These are phyloP conservation scores for Fusarium albidum DNA, from an alignment of 2,329 filamentous ascomycete species.

Conservation along the genomic window DNA sequence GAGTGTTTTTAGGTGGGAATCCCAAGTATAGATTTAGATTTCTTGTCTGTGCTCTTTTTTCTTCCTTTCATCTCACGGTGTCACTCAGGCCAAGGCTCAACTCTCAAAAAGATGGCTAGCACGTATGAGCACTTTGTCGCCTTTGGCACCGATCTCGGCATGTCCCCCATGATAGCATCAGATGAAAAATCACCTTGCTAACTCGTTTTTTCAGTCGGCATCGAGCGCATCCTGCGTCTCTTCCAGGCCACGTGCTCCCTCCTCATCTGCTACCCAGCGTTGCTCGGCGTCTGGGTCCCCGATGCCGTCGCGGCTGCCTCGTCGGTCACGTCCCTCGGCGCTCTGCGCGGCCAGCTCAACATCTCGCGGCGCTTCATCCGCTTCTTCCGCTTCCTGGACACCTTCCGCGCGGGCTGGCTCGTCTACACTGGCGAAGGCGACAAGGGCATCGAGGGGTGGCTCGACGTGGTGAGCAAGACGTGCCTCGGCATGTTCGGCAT, in stretches of 20 bases:
- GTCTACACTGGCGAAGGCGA: slow-evolving; percentile 46
- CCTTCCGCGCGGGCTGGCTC: slow-evolving; percentile 60
- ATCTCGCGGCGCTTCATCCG: slow-evolving; percentile 70
- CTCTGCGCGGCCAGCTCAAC: slow-evolving; percentile 53
- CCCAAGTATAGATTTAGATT: slow-evolving; percentile 5
- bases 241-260: slow-evolving; percentile 62
- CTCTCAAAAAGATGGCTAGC: slow-evolving; percentile 39
- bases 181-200: slow-evolving; percentile 10
- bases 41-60: not conserved
- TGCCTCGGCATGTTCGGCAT: slow-evolving; percentile 73
- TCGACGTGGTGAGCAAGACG: slow-evolving; percentile 65
- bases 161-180: slow-evolving; percentile 38
- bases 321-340: slow-evolving; percentile 44
- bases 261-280: slow-evolving; percentile 53
- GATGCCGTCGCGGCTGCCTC: slow-evolving; percentile 28
- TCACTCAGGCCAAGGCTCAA: not conserved
- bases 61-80: not conserved
- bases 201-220: slow-evolving; percentile 55
- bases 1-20: not conserved
- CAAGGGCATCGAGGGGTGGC: slow-evolving; percentile 48
- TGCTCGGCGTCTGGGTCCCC: slow-evolving; percentile 47
- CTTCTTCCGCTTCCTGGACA: slow-evolving; percentile 72
- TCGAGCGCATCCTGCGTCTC: slow-evolving; percentile 68
- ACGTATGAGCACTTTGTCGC: slow-evolving; percentile 48
- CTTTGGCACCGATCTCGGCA: slow-evolving; percentile 59